Percentiles rank a stretch among this genome's conserved stretches.
Conservation (phyloP, 176 grass and related monocot genomes). For the Chloris gayana region DNA sequence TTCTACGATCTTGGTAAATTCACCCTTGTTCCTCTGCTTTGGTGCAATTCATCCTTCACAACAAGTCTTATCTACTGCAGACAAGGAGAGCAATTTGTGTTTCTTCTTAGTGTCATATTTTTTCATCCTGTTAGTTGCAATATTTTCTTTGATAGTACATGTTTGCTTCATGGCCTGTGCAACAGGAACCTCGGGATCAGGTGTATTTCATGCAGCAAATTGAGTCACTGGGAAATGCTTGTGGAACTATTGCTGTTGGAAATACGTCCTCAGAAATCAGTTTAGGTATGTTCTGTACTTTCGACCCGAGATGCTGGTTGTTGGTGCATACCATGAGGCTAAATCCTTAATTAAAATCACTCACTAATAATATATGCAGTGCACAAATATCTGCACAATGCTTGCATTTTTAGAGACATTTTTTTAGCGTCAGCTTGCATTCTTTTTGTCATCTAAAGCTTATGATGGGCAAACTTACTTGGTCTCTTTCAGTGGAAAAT, state of each 20-base stretch:
- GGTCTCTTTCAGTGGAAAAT: conserved; percentile 53
- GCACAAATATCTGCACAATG: background rate
- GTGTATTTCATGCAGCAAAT: conserved; percentile 83
- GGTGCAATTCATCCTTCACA: background rate
- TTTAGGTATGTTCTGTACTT: conserved; percentile 42
- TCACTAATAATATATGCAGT: background rate
- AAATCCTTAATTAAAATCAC: background rate
- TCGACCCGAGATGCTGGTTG: background rate
- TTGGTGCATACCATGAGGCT: background rate
- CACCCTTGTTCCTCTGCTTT: background rate
- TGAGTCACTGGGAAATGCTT: conserved; percentile 80
- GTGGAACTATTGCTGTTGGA: conserved; percentile 86
- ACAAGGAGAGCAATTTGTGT: conserved; percentile 27
- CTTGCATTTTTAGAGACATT: no score
- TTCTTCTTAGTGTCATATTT: background rate
- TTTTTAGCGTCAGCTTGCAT: no score
- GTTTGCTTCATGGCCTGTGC: background rate
- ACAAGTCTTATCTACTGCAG: conserved; percentile 6
- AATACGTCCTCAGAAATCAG: conserved; percentile 67
- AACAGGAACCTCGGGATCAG: conserved; percentile 45
- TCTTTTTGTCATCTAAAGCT: background rate
- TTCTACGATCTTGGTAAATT: background rate
- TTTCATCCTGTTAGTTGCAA: background rate
- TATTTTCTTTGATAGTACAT: background rate
- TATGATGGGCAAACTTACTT: background rate